These are phyloP conservation scores for Saussurea involucrata DNA, from an alignment of 129 eudicot genomes.

Conservation along the genomic window DNA sequence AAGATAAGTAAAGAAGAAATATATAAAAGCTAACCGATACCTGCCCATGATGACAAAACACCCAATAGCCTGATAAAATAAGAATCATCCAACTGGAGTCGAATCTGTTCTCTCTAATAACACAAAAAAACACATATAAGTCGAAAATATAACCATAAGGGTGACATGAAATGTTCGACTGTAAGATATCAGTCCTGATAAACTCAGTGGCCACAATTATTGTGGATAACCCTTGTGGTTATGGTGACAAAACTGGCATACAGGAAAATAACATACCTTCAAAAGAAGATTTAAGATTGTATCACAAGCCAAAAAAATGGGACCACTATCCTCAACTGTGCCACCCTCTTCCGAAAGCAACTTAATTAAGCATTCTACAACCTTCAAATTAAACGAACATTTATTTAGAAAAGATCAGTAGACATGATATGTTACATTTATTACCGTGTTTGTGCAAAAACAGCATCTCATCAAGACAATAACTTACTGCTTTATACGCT, in stretches of 20 bases:
- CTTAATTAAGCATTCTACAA: slow-evolving; percentile 56
- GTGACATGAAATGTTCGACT: background rate
- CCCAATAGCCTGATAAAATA: slow-evolving; percentile 49
- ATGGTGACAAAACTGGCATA: background rate
- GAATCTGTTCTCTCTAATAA: slow-evolving; percentile 52
- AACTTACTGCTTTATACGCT: slow-evolving; percentile 67
- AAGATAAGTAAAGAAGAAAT: background rate
- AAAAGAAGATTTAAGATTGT: slow-evolving; percentile 73
- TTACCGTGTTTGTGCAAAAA: background rate
- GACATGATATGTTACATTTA: background rate
- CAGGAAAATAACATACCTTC: slow-evolving; percentile 42
- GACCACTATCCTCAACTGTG: slow-evolving; percentile 43
- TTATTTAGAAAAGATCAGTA: background rate
- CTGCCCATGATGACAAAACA: slow-evolving; percentile 62
- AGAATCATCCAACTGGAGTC: slow-evolving; percentile 43
- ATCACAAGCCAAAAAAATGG: slow-evolving; percentile 87
- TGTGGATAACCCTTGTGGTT: background rate
- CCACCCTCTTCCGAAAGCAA: slow-evolving; percentile 42
- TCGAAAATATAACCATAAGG: background rate
- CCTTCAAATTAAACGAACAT: slow-evolving; percentile 35
- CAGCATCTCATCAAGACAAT: background rate
- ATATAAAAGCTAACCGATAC: slow-evolving; percentile 28
- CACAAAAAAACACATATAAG: slow-evolving; percentile 3
- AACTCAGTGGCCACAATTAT: background rate
- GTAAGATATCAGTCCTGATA: background rate